Base-by-base conservation (phyloP, 116 monocot genomes). In the Trichopus zeylanicus region DNA sequence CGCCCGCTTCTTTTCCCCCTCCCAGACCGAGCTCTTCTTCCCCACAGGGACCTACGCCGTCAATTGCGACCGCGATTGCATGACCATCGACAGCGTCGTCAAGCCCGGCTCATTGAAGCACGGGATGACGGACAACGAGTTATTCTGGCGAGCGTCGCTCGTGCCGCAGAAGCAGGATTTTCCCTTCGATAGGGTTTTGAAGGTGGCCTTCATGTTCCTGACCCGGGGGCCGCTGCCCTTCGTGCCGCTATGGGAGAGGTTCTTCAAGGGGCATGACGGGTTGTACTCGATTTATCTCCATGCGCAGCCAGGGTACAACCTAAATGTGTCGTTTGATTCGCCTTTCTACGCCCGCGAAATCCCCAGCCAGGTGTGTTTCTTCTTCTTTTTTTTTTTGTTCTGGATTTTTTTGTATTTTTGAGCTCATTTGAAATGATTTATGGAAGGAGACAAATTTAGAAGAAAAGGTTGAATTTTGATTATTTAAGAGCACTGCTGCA, bases 61-160 rank as follows among this genome's bases (percentile, higher is more conserved):
- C 18, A 68, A 75, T 47, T 74, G 75, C 26, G 75, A 63, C 15
- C 63, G 37, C 22, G 68, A 75, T 35, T 60, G 57, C 19, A 29
- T 59, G 28, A 69, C 37, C 46, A 51, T 83, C 8, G 49, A 47
- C 30, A 68, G 51, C 59, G 80, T 76, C 56, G 42, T 84, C 26
- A 53, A 35, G 26, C 89, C 89, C 5, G 49, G 39, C 29, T 18
- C 29, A 16, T 18, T 78, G 51, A 61, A 51, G 60, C 89, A 89
- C 39, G 51, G 53, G 11, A 81, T 92, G 84, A 78, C 65, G 11
- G 92, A 84, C 29, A 71, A 84, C 10, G 81, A 92, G 63, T 81
- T 92, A 7, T 86, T 87, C 53, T 92, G 92, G 87, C 78, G 84
- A 39, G 84, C 87, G 9, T 75, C 92, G 6, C 63, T 92, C 78